Base-by-base conservation (phyloP, 176 grass and related monocot genomes). In the Metroxylon sagu region DNA sequence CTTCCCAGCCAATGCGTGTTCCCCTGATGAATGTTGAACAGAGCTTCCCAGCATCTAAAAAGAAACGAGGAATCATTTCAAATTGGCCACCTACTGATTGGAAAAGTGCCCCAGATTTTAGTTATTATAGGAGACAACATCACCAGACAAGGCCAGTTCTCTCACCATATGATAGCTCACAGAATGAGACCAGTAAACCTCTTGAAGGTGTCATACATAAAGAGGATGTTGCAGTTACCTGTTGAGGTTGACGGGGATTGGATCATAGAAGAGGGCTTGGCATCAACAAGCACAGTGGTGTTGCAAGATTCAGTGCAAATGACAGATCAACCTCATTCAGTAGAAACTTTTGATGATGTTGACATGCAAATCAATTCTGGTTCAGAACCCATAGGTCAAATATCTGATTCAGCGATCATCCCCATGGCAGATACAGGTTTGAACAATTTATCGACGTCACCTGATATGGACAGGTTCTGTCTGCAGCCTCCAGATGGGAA, bases 11-110 rank as follows among this genome's bases (percentile, higher is more conserved):
- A 16, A 56, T 16, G 57, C 66, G 76, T 53, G 25, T 50, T 72
- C 65, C 18, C 58, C n/a, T 49, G 26, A 39, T 17, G 26, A 6
- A 57, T 14, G 48, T 26, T 75, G 69, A 81, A 60, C 50, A 74
- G 30, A 83, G 58, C 54, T 12, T 31, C 55, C 29, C 65, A 26
- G 73, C 16, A 60, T 55, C 53, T 81, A 65, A 62, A 71, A 81
- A 54, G 59, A 81, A 61, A 74, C 53, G 51, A 1, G 68, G 78
- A 48, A 71, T 65, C 39, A 66, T 57, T 76, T 67, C 73, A 60
- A 90, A 69, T 72, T 90, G 83, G 80, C 77, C 86, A 55, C 75
- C 81, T 56, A 83, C 67, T 19, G 66, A 79, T 69, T 89, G 86
- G 86, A 89, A 49, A 76, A 89, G 67, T 70, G 86, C 87, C 10